Conservation (phyloP, 192 early-diverging fungal species). For the Phycomyces blakesleeanus region DNA sequence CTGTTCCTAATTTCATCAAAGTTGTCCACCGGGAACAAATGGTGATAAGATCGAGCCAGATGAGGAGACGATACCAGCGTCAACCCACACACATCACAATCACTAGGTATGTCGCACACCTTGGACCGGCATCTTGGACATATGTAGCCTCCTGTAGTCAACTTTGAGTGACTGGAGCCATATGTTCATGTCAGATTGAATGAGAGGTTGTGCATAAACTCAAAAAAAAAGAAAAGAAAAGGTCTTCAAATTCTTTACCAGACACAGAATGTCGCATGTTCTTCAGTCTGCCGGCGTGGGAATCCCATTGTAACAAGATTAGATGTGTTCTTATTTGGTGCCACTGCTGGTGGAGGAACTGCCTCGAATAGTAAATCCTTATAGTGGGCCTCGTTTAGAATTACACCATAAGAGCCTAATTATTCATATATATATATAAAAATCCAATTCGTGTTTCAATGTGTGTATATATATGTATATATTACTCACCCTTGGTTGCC, state of each 20-base stretch:
- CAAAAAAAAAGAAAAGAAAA: neutral
- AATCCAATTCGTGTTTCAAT: neutral
- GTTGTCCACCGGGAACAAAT: conserved; percentile 89
- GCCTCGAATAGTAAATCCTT: conserved; percentile 79
- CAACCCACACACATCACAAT: conserved; percentile 87
- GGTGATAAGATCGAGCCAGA: conserved; percentile 89
- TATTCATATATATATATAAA: neutral
- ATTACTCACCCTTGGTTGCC: conserved; percentile 64
- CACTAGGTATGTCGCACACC: conserved; percentile 86
- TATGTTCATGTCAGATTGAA: conserved; percentile 2
- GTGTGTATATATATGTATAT: neutral
- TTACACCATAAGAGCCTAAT: conserved; percentile 75
- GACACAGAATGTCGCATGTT: conserved; percentile 66
- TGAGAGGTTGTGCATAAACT: neutral
- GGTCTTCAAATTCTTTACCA: conserved; percentile 64
- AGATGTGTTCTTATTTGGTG: conserved; percentile 48
- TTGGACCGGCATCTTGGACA: conserved; percentile 83
- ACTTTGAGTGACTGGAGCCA: conserved; percentile 58
- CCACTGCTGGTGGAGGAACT: conserved; percentile 84
- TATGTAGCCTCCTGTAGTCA: conserved; percentile 69
- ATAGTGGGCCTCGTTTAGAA: conserved; percentile 78
- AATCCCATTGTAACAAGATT: conserved; percentile 94
- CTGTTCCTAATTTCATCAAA: conserved; percentile 64
- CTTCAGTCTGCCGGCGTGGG: conserved; percentile 53
- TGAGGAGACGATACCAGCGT: conserved; percentile 87